Evolutionary conservation across 805 yeast species (phyloP), one percentile per base, ranked within the genome.

Genomic region (Yamadazyma scolyti): DNA sequence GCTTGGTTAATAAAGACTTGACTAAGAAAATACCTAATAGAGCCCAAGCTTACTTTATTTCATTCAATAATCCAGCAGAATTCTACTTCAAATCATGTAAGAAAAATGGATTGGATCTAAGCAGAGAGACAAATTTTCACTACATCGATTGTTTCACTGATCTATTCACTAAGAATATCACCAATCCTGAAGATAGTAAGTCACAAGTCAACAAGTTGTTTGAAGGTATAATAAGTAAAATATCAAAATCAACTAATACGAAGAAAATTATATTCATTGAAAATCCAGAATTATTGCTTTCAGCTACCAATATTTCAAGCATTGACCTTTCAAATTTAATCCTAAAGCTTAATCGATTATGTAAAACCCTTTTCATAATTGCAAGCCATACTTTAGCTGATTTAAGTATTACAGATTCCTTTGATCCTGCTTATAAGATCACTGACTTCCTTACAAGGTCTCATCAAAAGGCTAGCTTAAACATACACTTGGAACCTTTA

Each of bases 401-500:
- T 17, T 25, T 55, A 6, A 15, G 23, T 8, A 20, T 16, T 16
- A 30, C 21, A n/a, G 44, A 39, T 1, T 21, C 37, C 2, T 43
- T 48, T 11, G 45, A 37, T 15, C 70, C 67, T 10, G 58, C 44
- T 23, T 71, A 52, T 49, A 66, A 68, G 37, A 61, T 65, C 12
- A 52, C 75, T 0, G 73, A 71, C 22, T 71, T 77, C 40, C 48
- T 75, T 15, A 53, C 62, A 2, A 69, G 68, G 34, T 39, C 77
- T 14, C 50, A 71, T 13, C 77, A 77, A 43, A 66, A 71, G 34
- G 62, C 84, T 0, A 62, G 66, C 19, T 38, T 77, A 24, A 63
- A 76, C 23, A 42, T 86, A n/a, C 63, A 70, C 13, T 48, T 86
- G 20, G 71, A 74, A 44, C 88, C 95, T 1, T 58, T 87, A 37